Percentiles rank a stretch among this genome's conserved stretches.
These are phyloP conservation scores for Prunus mongolica DNA, from an alignment of 306 rosid genomes.

Conservation along the genomic window DNA sequence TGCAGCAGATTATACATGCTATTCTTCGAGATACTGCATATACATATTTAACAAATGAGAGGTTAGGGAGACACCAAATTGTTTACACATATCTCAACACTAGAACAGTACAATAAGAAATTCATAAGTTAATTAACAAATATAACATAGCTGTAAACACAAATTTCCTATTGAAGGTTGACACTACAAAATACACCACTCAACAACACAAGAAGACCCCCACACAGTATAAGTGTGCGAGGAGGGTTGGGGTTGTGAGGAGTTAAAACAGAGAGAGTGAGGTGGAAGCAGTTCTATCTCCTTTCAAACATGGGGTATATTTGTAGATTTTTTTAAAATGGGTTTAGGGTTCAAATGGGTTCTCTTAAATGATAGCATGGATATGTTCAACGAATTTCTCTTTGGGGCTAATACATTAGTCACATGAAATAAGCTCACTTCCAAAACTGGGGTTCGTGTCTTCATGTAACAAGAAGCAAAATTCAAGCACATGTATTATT, in stretches of 20 bases:
- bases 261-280: too few species aligned
- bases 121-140: neutral
- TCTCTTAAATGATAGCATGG: too few species aligned
- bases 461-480: neutral
- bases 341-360: too few species aligned
- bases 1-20: constrained; percentile 82
- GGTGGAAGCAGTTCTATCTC: too few species aligned
- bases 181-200: neutral
- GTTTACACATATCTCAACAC: neutral
- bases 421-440: neutral
- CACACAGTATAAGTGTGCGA: too few species aligned
- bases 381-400: neutral
- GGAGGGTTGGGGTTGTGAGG: too few species aligned
- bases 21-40: constrained; percentile 80
- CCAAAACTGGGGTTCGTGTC: neutral
- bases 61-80: neutral
- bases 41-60: neutral
- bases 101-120: neutral
- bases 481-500: neutral
- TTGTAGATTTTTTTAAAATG: too few species aligned
- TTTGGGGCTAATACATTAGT: neutral
- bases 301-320: too few species aligned
- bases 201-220: neutral
- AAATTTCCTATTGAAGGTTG: neutral
- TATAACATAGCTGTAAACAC: neutral